Base-by-base conservation (phyloP, 306 rosid genomes). In the Castanea crenata region DNA sequence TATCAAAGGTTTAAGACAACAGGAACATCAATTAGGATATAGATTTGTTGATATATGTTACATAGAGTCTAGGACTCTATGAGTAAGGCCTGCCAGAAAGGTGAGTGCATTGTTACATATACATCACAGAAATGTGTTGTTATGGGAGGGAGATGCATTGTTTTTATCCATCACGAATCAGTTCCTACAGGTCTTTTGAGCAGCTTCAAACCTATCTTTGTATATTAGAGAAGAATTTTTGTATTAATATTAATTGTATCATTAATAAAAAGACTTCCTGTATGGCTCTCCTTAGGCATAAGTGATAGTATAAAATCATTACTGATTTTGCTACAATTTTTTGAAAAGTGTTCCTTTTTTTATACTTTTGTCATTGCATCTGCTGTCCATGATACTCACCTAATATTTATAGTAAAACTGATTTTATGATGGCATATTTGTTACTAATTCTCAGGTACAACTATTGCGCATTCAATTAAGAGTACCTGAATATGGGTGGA, bases 401-500 rank as follows among this genome's bases (percentile, higher is more conserved):
- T 16, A 64, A 7, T 8, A 32, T 31, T 25, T 68, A 35, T 23
- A 35, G 8, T 68, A 10, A n/a, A 31, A 12, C 10, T 9, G 35
- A 6, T 68, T 34, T 68, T 68, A 20, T 35, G 49, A 38, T 68
- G 1, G 12, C 49, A 0, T 19, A 34, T 32, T 35, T 18, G 20
- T 71, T 25, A 46, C 6, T 14, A 12, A 38, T 69, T 57, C 76
- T 29, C 82, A 92, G 95, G 82, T 87, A 18, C 97, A 92, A 90
- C 71, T 92, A 56, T 72, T 89, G 54, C 86, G 97, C 6, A 90
- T 92, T 89, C 93, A 92, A 67, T 61, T 80, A 76, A 87, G 95
- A 85, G 90, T 92, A 5, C 93, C 90, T 9, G 97, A 90, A 79
- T 90, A 81, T 83, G 97, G 92, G 20, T 92, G 95, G 93, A 92